Evolutionary conservation across 2,329 filamentous ascomycete genomes (phyloP), one percentile per base, ranked within the genome.

Genomic region (Epichloe uncinata): DNA sequence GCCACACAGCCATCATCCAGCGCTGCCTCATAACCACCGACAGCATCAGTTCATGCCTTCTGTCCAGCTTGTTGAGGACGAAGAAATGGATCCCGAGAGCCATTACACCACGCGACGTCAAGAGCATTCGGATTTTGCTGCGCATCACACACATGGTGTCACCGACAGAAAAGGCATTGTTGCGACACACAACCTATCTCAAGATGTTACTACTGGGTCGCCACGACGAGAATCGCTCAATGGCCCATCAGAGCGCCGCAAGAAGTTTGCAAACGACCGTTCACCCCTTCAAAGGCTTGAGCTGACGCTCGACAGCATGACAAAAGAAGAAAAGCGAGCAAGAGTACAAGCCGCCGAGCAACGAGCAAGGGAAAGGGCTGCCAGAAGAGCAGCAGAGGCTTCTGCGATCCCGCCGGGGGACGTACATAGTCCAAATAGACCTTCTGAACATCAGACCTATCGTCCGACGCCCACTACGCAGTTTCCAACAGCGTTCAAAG

Each of bases 211-310:
- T 40, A 48, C 58, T 40, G 48, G 11, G 34, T 64, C 67, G 49
- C 58, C 61, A 2, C 68, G 64, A 58, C 69, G 64, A 60, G 61
- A 64, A 18, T 69, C 72, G 5, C 51, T 62, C 41, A 65, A 57
- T 47, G 66, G 62, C 54, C 68, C 65, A 47, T 62, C 65, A 48
- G 68, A 70, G 56, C 69, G 73, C 56, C 69, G 72, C 50, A 77
- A 71, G 72, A 72, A 74, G 70, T 81, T 86, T 68, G 86, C 91
- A 60, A 77, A 84, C 51, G 85, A 94, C 63, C 81, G 86, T 60
- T 97, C 91, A 55, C 93, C 94, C 48, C 75, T 98, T 48, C 91
- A 98, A 67, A 93, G 84, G 71, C 78, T 98, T 57, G 91, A 98
- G 71, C 80, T 87, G 61, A 93, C 87, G 60, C 77, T 97, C 61